Conservation (phyloP, 116 monocot genomes). For the Dioscorea cayenensis region DNA sequence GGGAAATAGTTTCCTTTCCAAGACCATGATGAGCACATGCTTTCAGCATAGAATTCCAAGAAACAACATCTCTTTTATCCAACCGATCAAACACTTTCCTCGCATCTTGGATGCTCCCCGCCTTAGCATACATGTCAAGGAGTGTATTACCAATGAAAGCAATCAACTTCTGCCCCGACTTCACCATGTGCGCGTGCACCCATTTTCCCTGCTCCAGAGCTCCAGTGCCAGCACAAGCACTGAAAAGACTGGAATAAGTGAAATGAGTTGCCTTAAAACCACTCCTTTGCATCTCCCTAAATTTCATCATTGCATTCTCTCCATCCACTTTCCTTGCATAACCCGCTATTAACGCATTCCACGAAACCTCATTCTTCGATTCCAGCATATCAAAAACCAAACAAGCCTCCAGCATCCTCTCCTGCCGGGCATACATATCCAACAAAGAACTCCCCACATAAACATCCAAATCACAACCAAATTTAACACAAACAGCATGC, state of each 20-base stretch:
- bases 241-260: conserved; percentile 30
- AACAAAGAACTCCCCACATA: conserved; percentile 29
- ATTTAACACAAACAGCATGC: conserved; percentile 23
- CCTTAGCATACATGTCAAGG: conserved; percentile 39
- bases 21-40: conserved; percentile 30
- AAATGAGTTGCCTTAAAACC: conserved; percentile 16
- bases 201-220: conserved; percentile 37
- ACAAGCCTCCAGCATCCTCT: conserved; percentile 19
- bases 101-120: conserved; percentile 30
- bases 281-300: conserved; percentile 27
- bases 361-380: conserved; percentile 31
- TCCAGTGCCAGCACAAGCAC: conserved; percentile 24
- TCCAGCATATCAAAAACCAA: conserved; percentile 17
- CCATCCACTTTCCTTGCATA: conserved; percentile 14
- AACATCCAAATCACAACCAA: conserved; percentile 16
- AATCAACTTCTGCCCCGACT: conserved; percentile 12
- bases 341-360: conserved; percentile 32
- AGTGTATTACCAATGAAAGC: conserved; percentile 34
- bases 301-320: conserved; percentile 16
- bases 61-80: conserved; percentile 20
- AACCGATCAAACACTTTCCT: conserved; percentile 20
- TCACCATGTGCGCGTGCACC: conserved; percentile 34
- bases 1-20: conserved; percentile 14
- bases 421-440: conserved; percentile 29
- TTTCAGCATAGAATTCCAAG: conserved; percentile 37